Evolutionary conservation across 2,329 filamentous ascomycete genomes (phyloP), one percentile per base, ranked within the genome.

Genomic region (Talaromyces sp.): DNA sequence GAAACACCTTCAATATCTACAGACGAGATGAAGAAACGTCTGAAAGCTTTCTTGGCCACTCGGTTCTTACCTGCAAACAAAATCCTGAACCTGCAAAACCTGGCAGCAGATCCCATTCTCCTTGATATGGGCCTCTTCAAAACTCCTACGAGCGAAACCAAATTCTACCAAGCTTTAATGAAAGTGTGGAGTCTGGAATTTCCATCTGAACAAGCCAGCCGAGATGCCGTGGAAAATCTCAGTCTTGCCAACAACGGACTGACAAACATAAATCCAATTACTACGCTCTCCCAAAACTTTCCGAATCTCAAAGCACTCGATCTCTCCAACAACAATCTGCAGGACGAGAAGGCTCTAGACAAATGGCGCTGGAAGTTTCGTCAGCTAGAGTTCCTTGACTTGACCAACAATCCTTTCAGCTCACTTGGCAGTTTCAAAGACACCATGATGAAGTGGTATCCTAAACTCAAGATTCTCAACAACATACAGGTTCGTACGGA

Each of bases 121-220:
- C 82, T 88, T 62, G 83, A 85, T 49, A 88, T 93, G 77, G 91
- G 91, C 43, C 90, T 94, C 72, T 93, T 96, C 74, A 85, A 87
- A 67, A 87, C 82, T 66, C 86, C 85, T 66, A 87, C 89, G 3
- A 89, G 88, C 1, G 88, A 90, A 54, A 86, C 90, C 68, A 99
- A 97, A 76, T 91, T 97, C 68, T 97, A 98, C 79, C 91, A 91
- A 61, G 94, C 91, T 1, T 83, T 98, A 67, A 96, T 98, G 91
- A 88, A 87, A 66, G 88, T 97, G 56, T 93, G 91, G 75, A 89
- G 96, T 62, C 82, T 87, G 67, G 85, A 90, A 19, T 96, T 97
- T 80, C 88, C 89, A 69, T 89, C 85, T 2, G 74, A 85, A 13
- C 83, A 89, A 67, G 88, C 90, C 59, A 93, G 93, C 76, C 86